These are phyloP conservation scores for Curvularia verruculosa DNA, from an alignment of 2,329 filamentous ascomycete species.

Conservation along the genomic window DNA sequence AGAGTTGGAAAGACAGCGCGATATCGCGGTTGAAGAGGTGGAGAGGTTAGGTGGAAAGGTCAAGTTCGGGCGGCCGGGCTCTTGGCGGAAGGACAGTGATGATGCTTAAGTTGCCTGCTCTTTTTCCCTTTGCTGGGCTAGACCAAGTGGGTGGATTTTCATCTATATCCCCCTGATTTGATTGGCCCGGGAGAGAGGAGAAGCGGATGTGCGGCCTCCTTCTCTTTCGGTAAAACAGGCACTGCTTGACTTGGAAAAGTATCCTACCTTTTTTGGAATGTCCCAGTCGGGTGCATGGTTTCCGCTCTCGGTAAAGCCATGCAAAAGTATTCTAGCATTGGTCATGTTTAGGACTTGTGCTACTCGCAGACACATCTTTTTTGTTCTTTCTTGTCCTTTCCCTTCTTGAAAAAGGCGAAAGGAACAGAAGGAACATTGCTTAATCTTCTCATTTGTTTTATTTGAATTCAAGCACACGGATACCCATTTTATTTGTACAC, in stretches of 20 bases:
- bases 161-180: not conserved
- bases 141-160: not conserved
- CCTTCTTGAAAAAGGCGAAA: not conserved
- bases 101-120: not conserved
- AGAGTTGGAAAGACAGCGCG: slow-evolving; percentile 16
- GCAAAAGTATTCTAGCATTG: not conserved
- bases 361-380: not conserved
- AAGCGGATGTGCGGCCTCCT: not conserved
- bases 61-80: slow-evolving; percentile 3
- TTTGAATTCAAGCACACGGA: slow-evolving; percentile 5
- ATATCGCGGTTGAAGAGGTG: slow-evolving; percentile 16
- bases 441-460: not conserved
- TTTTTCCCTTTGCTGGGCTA: not conserved
- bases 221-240: not conserved
- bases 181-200: not conserved
- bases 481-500: slow-evolving; percentile 2
- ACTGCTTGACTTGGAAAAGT: not conserved
- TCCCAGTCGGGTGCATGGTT: not conserved
- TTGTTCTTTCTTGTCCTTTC: not conserved
- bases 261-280: not conserved
- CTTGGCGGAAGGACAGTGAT: not conserved
- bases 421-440: too few species aligned
- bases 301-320: not conserved
- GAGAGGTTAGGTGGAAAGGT: slow-evolving; percentile 17
- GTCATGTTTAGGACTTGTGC: not conserved